Percentiles rank a stretch among this genome's conserved stretches.
Conservation (phyloP, 2,329 filamentous ascomycete genomes). For the Verticillium nubilum region DNA sequence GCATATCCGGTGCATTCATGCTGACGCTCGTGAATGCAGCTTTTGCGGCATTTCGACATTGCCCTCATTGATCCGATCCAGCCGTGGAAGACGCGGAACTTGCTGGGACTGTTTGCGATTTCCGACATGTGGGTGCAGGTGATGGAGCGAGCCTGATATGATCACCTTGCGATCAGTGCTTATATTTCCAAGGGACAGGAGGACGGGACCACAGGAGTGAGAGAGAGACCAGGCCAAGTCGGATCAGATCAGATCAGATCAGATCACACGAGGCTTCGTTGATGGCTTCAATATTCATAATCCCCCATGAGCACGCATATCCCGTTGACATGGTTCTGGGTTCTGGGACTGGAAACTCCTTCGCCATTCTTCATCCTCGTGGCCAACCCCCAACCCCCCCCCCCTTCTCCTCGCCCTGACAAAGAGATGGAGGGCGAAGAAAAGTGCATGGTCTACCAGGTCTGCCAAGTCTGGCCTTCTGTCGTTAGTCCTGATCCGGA, state of each 20-base stretch:
- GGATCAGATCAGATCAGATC: too few relatives aligned
- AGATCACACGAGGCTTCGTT: too few relatives aligned
- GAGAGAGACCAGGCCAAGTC: too few relatives aligned
- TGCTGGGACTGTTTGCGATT: conserved; percentile 21
- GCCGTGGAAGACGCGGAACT: conserved; percentile 20
- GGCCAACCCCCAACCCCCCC: too few relatives aligned
- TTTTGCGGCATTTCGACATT: conserved; percentile 23
- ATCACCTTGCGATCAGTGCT: not conserved
- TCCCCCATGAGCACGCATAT: too few relatives aligned
- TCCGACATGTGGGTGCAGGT: conserved; percentile 27
- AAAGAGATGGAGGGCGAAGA: not conserved
- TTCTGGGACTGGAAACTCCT: too few relatives aligned
- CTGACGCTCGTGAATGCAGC: conserved; percentile 10
- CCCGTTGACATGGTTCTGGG: too few relatives aligned
- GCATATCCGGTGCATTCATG: not conserved
- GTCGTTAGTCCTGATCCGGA: not conserved
- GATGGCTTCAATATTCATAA: too few relatives aligned
- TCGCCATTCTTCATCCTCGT: too few relatives aligned
- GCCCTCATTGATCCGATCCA: conserved; percentile 17
- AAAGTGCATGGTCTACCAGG: not conserved
- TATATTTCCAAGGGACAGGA: not conserved
- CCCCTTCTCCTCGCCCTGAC: too few relatives aligned
- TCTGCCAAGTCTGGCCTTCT: not conserved
- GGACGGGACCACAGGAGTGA: not conserved
- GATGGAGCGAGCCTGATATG: conserved; percentile 8